Conservation (phyloP, 257 asterid genomes). For the Jaltomata sinuosa region DNA sequence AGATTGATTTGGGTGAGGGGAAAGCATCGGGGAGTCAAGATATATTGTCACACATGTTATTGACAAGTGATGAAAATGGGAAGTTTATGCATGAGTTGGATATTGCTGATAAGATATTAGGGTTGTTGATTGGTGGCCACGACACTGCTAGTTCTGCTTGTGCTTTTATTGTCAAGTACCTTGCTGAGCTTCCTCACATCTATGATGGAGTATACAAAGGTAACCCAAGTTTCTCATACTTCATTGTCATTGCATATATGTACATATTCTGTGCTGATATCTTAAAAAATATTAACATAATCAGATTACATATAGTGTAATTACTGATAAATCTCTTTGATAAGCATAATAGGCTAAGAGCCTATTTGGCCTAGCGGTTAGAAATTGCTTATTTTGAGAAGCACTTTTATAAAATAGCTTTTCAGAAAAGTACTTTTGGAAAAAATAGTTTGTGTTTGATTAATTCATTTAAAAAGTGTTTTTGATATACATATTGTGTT, state of each 20-base stretch:
- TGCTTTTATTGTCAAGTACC: slow-evolving; percentile 43
- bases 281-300: too few relatives aligned
- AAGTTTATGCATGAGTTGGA: slow-evolving; percentile 45
- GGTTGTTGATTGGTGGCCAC: slow-evolving; percentile 53
- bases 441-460: too few relatives aligned
- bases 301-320: too few relatives aligned
- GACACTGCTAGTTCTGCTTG: slow-evolving; percentile 62
- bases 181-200: slow-evolving; percentile 49
- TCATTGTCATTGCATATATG: too few relatives aligned
- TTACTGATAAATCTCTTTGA: too few relatives aligned
- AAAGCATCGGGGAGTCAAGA: slow-evolving; percentile 37
- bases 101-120: slow-evolving; percentile 50
- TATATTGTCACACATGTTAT: slow-evolving; percentile 56
- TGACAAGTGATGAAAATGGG: slow-evolving; percentile 42
- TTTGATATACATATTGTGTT: too few relatives aligned
- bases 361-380: too few relatives aligned
- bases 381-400: too few relatives aligned
- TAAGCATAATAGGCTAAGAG: too few relatives aligned
- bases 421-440: too few relatives aligned
- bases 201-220: slow-evolving; percentile 49
- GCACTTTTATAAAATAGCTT: too few relatives aligned
- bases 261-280: neutral
- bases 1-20: slow-evolving; percentile 34
- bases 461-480: too few relatives aligned
- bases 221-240: neutral